Conservation (phyloP, 305 asterid genomes). For the Rubia peregrina region DNA sequence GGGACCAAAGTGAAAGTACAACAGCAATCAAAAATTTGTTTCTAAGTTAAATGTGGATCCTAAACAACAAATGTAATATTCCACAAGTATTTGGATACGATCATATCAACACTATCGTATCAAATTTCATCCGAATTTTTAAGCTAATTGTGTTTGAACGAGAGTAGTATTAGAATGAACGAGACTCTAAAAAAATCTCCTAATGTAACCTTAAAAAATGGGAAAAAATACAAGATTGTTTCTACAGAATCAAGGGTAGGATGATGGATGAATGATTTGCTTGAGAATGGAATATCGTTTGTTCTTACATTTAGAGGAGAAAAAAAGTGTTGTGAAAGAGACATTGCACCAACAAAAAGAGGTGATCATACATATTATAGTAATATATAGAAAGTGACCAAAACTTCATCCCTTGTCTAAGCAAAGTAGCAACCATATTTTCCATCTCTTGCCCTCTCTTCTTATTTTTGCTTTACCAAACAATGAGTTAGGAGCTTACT, state of each 20-base stretch:
- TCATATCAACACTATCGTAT: no score
- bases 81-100: neutral
- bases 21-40: no score
- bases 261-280: no score
- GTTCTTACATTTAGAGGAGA: neutral
- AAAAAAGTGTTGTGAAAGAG: slow-evolving; percentile 28
- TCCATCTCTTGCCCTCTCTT: slow-evolving; percentile 30
- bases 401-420: slow-evolving; percentile 81
- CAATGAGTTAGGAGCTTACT: slow-evolving; percentile 30
- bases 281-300: no score
- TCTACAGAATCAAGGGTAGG: no score
- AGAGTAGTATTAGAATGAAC: no score
- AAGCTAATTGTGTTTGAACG: no score
- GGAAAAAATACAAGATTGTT: no score
- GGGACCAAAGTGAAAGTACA: neutral
- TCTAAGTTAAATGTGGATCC: no score
- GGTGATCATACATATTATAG: slow-evolving; percentile 19
- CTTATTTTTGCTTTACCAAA: slow-evolving; percentile 33
- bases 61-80: neutral
- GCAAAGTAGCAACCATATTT: slow-evolving; percentile 41
- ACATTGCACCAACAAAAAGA: slow-evolving; percentile 47
- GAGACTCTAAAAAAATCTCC: no score
- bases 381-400: slow-evolving; percentile 33
- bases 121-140: no score
- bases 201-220: no score